A percentile compares a stretch with the other conserved stretches of the same genome.
These are phyloP conservation scores for Grifola frondosa DNA, from an alignment of 1,284 basidiomycete genomes.

Conservation along the genomic window DNA sequence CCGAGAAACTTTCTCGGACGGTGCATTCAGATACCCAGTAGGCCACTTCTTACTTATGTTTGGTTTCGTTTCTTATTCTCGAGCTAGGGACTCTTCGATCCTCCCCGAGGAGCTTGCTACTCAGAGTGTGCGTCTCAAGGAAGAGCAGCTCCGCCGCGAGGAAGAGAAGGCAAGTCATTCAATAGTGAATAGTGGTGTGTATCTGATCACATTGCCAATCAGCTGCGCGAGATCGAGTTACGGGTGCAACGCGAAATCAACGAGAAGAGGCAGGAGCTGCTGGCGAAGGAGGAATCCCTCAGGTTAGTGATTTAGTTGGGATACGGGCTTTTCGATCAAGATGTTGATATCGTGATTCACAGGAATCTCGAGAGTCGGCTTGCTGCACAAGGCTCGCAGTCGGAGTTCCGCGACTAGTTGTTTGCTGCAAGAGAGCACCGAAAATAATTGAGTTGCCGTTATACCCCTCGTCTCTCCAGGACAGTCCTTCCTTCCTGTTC, in stretches of 20 bases:
- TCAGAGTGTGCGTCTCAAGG: conserved; percentile 95
- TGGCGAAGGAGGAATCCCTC: conserved; percentile 91
- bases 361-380: conserved; percentile 90
- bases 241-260: conserved; percentile 98
- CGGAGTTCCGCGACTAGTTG: conserved; percentile 35
- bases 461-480: conserved; percentile 30
- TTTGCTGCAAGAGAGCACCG: conserved; percentile 10
- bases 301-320: conserved; percentile 46
- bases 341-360: conserved; percentile 15
- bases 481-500: conserved; percentile 18
- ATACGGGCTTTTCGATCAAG: conserved; percentile 1
- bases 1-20: conserved; percentile 94
- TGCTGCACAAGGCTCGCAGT: conserved; percentile 70
- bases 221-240: conserved; percentile 97
- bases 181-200: too few relatives aligned
- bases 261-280: conserved; percentile 95
- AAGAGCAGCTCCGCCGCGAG: conserved; percentile 96
- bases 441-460: conserved; percentile 26
- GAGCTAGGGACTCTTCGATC: conserved; percentile 78
- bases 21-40: conserved; percentile 85
- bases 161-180: conserved; percentile 80
- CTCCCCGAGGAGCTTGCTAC: conserved; percentile 95
- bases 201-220: conserved; percentile 4
- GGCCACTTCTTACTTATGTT: conserved; percentile 27
- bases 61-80: conserved; percentile 8